Conservation (phyloP, 257 asterid genomes). For the Sherardia arvensis region DNA sequence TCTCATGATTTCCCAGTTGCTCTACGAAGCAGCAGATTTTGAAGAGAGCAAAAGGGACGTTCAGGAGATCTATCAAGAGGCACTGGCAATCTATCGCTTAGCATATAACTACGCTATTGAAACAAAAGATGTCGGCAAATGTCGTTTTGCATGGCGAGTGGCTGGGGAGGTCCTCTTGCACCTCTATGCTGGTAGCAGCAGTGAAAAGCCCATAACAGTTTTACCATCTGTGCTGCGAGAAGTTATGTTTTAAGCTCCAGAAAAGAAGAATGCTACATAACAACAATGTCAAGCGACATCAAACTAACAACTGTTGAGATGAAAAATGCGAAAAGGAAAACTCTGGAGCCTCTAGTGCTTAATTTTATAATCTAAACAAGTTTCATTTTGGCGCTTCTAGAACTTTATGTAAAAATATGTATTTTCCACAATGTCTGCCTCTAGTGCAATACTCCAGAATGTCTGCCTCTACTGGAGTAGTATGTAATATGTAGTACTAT, state of each 20-base stretch:
- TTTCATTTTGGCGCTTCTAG: neutral
- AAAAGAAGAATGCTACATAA: too few relatives aligned
- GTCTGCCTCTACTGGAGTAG: neutral
- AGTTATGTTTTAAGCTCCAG: conserved; percentile 18
- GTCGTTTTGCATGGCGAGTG: conserved; percentile 68
- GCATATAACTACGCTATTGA: conserved; percentile 35
- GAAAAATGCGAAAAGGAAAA: too few relatives aligned
- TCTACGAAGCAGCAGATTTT: conserved; percentile 54
- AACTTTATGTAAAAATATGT: neutral
- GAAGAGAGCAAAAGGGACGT: conserved; percentile 34
- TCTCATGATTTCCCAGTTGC: conserved; percentile 31
- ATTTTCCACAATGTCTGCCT: neutral
- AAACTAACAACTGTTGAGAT: too few relatives aligned
- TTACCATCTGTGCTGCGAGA: conserved; percentile 45
- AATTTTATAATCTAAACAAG: neutral
- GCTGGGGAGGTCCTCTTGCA: conserved; percentile 59
- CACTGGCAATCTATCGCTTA: conserved; percentile 50
- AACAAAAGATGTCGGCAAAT: conserved; percentile 16
- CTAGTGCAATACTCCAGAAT: too few relatives aligned
- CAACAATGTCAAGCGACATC: too few relatives aligned
- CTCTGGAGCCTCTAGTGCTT: neutral
- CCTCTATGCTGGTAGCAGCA: conserved; percentile 28
- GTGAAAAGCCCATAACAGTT: conserved; percentile 29
- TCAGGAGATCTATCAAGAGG: conserved; percentile 34
- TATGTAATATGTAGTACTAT: neutral